phyloP scores from a whole-genome alignment of 805 yeast genomes.

The Cyberlindnera mississippiensis region DNA sequence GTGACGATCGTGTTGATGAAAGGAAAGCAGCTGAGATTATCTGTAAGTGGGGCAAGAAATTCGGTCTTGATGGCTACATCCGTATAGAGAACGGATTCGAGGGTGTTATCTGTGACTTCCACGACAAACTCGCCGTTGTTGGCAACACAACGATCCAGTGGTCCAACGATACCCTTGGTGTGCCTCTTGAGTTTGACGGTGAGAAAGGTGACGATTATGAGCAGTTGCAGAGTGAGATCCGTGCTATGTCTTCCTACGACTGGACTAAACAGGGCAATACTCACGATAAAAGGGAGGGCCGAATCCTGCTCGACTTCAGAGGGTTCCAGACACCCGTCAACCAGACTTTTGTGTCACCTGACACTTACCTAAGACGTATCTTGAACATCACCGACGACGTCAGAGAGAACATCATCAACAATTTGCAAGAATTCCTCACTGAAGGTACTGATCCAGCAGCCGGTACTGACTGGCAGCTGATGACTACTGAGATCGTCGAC shows the following conservation, averaged over 20 bases:
- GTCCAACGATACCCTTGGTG: conserved; percentile 32
- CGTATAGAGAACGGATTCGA: conserved; percentile 61
- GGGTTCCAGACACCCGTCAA: conserved; percentile 51
- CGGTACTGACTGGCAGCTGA: conserved; percentile 54
- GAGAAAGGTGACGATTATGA: conserved; percentile 14
- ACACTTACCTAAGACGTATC: conserved; percentile 42
- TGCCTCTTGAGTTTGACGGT: conserved; percentile 9
- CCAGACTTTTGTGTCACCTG: conserved; percentile 44
- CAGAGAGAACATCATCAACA: conserved; percentile 33
- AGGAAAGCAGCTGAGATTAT: conserved; percentile 43
- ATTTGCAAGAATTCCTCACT: conserved; percentile 30
- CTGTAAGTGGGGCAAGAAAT: conserved; percentile 47
- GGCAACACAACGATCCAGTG: conserved; percentile 40
- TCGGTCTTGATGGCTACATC: conserved; percentile 55
- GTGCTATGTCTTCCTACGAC: conserved; percentile 38
- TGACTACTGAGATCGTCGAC: conserved; percentile 42
- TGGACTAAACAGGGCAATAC: conserved; percentile 42
- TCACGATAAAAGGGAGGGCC: conserved; percentile 45
- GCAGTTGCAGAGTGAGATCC: conserved; percentile 16
- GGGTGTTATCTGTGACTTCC: conserved; percentile 56
- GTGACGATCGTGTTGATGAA: conserved; percentile 35
- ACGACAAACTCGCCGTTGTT: conserved; percentile 42
- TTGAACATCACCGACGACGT: conserved; percentile 33
- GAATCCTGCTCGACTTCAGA: conserved; percentile 49
- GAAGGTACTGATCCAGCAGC: conserved; percentile 36